Evolutionary conservation across 2,329 filamentous ascomycete species (phyloP).

Genomic region (Ilyonectria destructans): DNA sequence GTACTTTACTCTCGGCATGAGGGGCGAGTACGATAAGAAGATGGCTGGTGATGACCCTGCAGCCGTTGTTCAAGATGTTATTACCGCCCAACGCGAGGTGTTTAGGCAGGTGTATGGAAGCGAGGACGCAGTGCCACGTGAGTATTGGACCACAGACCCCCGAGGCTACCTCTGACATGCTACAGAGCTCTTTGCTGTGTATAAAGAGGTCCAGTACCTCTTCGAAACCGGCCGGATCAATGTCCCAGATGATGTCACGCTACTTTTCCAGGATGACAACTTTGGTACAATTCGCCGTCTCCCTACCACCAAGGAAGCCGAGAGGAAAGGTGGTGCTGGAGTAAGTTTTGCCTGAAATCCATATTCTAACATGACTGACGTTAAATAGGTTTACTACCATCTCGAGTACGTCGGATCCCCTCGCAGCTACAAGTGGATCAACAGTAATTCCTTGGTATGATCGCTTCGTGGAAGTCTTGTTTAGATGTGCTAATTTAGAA

Average conservation of each 20-base stretch:
- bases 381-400: conserved; percentile 64
- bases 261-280: conserved; percentile 76
- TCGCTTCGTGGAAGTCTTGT: conserved; percentile 46
- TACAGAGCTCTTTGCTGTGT: conserved; percentile 75
- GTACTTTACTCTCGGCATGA: conserved; percentile 73
- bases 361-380: too few relatives aligned
- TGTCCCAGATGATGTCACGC: conserved; percentile 70
- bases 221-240: conserved; percentile 71
- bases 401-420: conserved; percentile 57
- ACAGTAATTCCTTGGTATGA: conserved; percentile 70
- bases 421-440: conserved; percentile 63
- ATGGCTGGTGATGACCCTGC: conserved; percentile 68
- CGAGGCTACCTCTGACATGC: background rate
- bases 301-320: conserved; percentile 67
- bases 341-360: conserved; percentile 49
- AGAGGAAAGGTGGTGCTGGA: conserved; percentile 71
- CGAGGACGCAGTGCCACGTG: conserved; percentile 59
- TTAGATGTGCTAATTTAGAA: too few relatives aligned
- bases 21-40: conserved; percentile 72
- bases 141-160: conserved; percentile 38
- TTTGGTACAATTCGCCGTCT: conserved; percentile 72
- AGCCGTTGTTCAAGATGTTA: conserved; percentile 67
- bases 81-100: conserved; percentile 69
- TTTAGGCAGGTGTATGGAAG: conserved; percentile 67
- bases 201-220: conserved; percentile 75